Conservation (phyloP, 192 early-diverging fungal species). For the Coemansia nantahalensis region DNA sequence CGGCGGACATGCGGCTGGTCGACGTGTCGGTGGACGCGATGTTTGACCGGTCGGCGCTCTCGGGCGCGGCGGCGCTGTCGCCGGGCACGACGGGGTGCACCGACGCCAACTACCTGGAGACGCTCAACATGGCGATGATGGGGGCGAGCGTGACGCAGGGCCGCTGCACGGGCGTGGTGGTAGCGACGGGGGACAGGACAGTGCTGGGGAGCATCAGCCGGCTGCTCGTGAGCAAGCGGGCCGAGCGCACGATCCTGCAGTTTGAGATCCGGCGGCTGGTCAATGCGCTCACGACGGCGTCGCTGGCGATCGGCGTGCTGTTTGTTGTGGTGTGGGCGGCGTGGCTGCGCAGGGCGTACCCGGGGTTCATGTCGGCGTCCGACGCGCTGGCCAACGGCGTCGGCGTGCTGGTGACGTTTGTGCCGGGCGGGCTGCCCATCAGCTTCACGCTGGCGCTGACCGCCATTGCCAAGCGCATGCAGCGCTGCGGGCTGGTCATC, state of each 20-base stretch:
- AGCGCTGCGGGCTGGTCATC: slow-evolving; percentile 65
- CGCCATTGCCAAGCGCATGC: slow-evolving; percentile 74
- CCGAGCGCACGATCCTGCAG: slow-evolving; percentile 61
- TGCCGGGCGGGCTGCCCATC: slow-evolving; percentile 81
- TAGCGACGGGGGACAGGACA: slow-evolving; percentile 72
- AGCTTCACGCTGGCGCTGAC: slow-evolving; percentile 73
- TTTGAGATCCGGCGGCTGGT: slow-evolving; percentile 74
- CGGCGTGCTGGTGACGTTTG: slow-evolving; percentile 70
- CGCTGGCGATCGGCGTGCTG: slow-evolving; percentile 48
- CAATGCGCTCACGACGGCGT: slow-evolving; percentile 61
- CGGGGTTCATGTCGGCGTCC: slow-evolving; percentile 56
- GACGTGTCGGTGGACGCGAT: slow-evolving; percentile 60
- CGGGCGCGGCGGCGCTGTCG: slow-evolving; percentile 72
- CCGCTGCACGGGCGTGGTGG: slow-evolving; percentile 67
- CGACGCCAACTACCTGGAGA: slow-evolving; percentile 73
- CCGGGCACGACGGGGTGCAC: slow-evolving; percentile 61
- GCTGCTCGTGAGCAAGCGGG: slow-evolving; percentile 43
- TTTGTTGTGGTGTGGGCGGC: slow-evolving; percentile 56
- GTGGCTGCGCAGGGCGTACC: slow-evolving; percentile 58
- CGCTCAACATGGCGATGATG: slow-evolving; percentile 80
- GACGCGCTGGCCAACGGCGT: slow-evolving; percentile 57
- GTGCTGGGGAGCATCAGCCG: slow-evolving; percentile 73
- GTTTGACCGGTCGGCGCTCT: slow-evolving; percentile 77
- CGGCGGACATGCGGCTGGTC: slow-evolving; percentile 73
- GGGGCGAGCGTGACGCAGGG: slow-evolving; percentile 71